Conservation (phyloP, 495 filamentous ascomycete genomes). For the Hypoxylon lienhwacheense region DNA sequence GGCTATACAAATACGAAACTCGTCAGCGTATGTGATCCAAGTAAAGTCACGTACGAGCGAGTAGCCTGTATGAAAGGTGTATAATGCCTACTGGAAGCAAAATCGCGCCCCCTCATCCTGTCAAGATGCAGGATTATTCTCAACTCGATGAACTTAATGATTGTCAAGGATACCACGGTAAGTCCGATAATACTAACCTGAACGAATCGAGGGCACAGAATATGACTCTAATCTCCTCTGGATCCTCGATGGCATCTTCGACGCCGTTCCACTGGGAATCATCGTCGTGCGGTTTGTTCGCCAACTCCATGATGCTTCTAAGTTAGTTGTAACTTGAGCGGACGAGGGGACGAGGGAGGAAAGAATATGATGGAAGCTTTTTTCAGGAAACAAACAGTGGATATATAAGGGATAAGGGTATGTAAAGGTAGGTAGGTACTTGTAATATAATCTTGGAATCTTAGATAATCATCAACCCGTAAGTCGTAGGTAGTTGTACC, state of each 20-base stretch:
- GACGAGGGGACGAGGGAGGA: background rate
- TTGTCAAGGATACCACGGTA: slow-evolving; percentile 15
- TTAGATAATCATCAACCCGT: slow-evolving; percentile 15
- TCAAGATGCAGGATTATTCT: slow-evolving; percentile 2
- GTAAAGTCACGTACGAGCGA: slow-evolving; percentile 4
- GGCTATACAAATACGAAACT: slow-evolving; percentile 50
- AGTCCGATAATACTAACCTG: slow-evolving; percentile 61
- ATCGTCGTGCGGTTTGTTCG: slow-evolving; percentile 17
- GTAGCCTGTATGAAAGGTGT: slow-evolving; percentile 13
- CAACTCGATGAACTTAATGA: slow-evolving; percentile 1
- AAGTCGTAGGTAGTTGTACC: too few species aligned
- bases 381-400: too few species aligned
- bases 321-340: background rate
- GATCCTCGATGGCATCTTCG: slow-evolving; percentile 65
- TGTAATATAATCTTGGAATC: too few species aligned
- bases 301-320: slow-evolving; percentile 20
- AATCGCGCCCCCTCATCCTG: slow-evolving; percentile 25
- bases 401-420: too few species aligned
- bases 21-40: slow-evolving; percentile 14
- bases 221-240: slow-evolving; percentile 74
- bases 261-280: slow-evolving; percentile 58
- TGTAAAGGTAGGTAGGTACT: too few species aligned
- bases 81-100: slow-evolving; percentile 26
- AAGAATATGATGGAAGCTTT: too few species aligned
- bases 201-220: slow-evolving; percentile 83